Base-by-base conservation (phyloP, 2,329 filamentous ascomycete genomes). In the Pseudogymnoascus sp. region DNA sequence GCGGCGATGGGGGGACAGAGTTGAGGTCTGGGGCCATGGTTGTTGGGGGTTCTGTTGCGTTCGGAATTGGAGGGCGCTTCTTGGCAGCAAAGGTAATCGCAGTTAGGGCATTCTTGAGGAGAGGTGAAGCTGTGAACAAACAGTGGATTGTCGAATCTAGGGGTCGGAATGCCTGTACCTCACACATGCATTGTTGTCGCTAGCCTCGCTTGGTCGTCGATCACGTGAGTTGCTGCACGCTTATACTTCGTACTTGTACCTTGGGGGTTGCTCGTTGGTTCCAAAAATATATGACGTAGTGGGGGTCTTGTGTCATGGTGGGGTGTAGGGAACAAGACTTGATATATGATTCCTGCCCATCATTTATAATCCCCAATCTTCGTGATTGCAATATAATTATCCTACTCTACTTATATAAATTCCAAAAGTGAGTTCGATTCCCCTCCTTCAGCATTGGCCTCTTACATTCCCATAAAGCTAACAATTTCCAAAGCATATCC, bases 1-100 rank as follows among this genome's bases (percentile, higher is more conserved):
- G 65, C 38, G 72, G 69, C 21, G 72, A 73, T 1, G 70, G 66
- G 59, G 72, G 71, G 8, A 74, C 70, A 19, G 71, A 74, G 62
- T 74, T 74, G 38, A 74, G 65, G 67, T 75, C 73, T 28, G 73
- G 73, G 57, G 73, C 72, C 73, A 75, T 74, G 47, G 28, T 21
- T 57, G 50, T 19, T 31, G 13, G 19, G 13, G n/a, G 28, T 57
- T 33, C 8, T 1, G 50, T 33, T 19, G 28, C 10, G 26, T 11
- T 19, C 10, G 10, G 50, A 33, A 57, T 57, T 28, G 19, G 33
- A 28, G 5, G 50, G 26, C 50, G 50, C 28, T 57, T 57, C 17
- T 11, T 19, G 50, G 17, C 50, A 33, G 17, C 50, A 57, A 26
- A 19, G 6, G 9, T 57, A 5, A 13, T 33, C 17, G 33, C 50